Base-by-base conservation (phyloP, 139 green algal species). In the Zygnema circumcarinatum region DNA sequence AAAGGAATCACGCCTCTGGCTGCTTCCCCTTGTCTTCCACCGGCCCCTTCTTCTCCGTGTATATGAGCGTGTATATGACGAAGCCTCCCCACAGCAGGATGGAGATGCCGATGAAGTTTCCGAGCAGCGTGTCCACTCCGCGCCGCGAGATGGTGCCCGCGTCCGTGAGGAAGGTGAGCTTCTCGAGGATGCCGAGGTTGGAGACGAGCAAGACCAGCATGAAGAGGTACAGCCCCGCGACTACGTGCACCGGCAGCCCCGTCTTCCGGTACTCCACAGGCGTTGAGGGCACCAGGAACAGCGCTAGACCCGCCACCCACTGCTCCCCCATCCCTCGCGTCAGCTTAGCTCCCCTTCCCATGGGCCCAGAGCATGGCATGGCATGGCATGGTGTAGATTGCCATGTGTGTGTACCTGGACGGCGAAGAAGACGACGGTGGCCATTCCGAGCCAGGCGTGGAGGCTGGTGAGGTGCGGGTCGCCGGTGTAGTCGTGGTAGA, bases 401-500 rank as follows among this genome's bases (percentile, higher is more conserved):
- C n/a, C n/a, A n/a, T n/a, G n/a, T n/a, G n/a, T n/a, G n/a, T n/a
- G n/a, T 38, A 90, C 86, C 54, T 90, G 86, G 20, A 90, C 1
- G 21, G 68, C 81, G 54, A 91, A 91, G 32, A 89, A 33, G n/a
- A 62, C 47, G 31, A 90, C 38, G 22, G 85, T 90, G 22, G 32
- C 25, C 41, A 91, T 36, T 38, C 87, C 87, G 75, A 90, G 54
- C 87, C 87, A 91, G 11, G 69, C 78, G 73, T 91, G 87, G 2
- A 91, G 62, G 82, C 81, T 89, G 82, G 87, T 89, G 40, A 91
- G 33, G 82, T 91, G 80, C 40, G 68, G 69, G n/a, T 89, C 88
- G 1, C 21, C 35, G 69, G 39, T 76, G 38, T 85, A 42, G 21
- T 90, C 79, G 83, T 91, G 87, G 38, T 85, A 54, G 40, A 72